phyloP scores from a whole-genome alignment of 495 filamentous ascomycete species.

The Tuber indicum region DNA sequence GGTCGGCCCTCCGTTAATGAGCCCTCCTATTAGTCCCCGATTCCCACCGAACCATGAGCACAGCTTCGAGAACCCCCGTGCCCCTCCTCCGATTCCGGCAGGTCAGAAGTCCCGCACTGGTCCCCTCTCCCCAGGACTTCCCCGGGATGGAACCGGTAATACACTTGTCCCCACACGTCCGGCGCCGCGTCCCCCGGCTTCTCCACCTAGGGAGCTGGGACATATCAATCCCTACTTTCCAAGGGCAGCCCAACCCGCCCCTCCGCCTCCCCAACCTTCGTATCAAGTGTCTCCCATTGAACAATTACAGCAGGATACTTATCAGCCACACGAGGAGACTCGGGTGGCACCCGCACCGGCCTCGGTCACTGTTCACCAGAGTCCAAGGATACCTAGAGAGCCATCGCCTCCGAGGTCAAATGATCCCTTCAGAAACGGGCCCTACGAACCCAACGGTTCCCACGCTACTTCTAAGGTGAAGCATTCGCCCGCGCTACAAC shows the following conservation, averaged over 20 bases:
- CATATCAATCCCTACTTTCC: conserved; percentile 15
- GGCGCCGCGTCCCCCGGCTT: conserved; percentile 58
- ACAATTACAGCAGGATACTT: conserved; percentile 39
- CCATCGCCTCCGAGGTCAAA: conserved; percentile 24
- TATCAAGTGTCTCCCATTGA: conserved; percentile 34
- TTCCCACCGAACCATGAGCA: conserved; percentile 86
- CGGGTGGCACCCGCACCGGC: conserved; percentile 19
- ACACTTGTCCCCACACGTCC: conserved; percentile 58
- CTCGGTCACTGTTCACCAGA: conserved; percentile 28
- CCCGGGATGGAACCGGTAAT: conserved; percentile 45
- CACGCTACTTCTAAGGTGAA: conserved; percentile 23
- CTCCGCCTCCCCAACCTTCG: conserved; percentile 43
- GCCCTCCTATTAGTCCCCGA: conserved; percentile 81
- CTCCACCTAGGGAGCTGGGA: conserved; percentile 31
- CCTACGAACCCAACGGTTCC: conserved; percentile 24
- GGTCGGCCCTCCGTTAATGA: conserved; percentile 58
- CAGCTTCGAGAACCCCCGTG: conserved; percentile 94
- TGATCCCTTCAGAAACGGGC: conserved; percentile 17
- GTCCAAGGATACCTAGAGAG: conserved; percentile 27
- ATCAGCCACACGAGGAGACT: conserved; percentile 35
- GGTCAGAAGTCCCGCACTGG: conserved; percentile 29
- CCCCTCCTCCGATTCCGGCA: conserved; percentile 77
- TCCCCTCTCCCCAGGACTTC: conserved; percentile 24
- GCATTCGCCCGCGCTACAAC: conserved; percentile 24
- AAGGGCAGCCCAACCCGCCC: conserved; percentile 20